Conservation (phyloP, 306 rosid genomes). For the Datisca glomerata region DNA sequence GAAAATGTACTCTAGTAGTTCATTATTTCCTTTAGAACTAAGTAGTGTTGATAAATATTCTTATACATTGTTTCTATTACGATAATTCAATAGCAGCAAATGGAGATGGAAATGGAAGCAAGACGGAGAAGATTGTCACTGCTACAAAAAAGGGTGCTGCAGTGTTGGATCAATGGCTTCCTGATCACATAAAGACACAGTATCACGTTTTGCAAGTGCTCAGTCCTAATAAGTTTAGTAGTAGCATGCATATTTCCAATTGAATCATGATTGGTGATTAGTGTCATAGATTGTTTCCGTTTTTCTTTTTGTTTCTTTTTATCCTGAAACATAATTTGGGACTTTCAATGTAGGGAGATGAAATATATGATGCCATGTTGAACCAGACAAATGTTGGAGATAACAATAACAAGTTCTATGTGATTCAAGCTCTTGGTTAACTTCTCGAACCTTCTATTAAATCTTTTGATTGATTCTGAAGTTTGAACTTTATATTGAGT, state of each 20-base stretch:
- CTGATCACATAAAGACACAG: conserved; percentile 55
- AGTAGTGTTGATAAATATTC: no score
- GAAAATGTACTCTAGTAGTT: no score
- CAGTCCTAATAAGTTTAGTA: no score
- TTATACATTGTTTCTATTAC: no score
- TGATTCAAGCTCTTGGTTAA: conserved; percentile 77
- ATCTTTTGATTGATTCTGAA: not conserved
- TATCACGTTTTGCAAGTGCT: conserved; percentile 76
- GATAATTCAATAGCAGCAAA: conserved; percentile 18
- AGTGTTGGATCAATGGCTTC: conserved; percentile 78
- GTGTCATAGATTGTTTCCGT: no score
- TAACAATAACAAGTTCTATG: conserved; percentile 86
- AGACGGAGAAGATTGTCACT: conserved; percentile 54
- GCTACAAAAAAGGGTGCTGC: conserved; percentile 86
- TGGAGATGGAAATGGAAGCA: conserved; percentile 17
- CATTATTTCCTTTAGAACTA: no score
- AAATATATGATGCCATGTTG: conserved; percentile 83
- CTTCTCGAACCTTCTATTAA: conserved; percentile 9
- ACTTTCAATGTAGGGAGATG: conserved; percentile 42
- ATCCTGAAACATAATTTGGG: no score
- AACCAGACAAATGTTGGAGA: conserved; percentile 76
- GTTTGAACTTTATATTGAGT: not conserved
- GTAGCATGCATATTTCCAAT: no score
- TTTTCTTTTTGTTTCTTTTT: no score
- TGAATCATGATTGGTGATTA: no score